A percentile compares a stretch with the other conserved stretches of the same genome.
These are phyloP conservation scores for Rubus parviflorus DNA, from an alignment of 306 rosid species.

Conservation along the genomic window DNA sequence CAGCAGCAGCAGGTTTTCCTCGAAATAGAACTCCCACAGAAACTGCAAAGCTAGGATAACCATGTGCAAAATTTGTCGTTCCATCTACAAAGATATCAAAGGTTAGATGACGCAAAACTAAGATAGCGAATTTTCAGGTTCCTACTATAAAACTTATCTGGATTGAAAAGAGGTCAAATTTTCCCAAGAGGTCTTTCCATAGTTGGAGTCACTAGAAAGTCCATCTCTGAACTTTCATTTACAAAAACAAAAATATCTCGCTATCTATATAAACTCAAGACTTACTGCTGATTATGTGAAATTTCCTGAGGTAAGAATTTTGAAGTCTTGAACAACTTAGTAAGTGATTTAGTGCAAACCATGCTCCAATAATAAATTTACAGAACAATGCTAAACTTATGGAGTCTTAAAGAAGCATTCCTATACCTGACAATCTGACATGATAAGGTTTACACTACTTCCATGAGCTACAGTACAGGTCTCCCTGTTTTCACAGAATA, in stretches of 20 bases:
- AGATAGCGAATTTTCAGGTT: not conserved
- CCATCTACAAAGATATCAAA: slow-evolving; percentile 60
- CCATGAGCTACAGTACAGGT: not conserved
- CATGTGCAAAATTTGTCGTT: slow-evolving; percentile 93
- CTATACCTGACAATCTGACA: not conserved
- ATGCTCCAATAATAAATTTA: not conserved
- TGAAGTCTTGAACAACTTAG: not conserved
- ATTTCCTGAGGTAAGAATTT: not conserved
- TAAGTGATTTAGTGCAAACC: not conserved
- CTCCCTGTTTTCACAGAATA: not conserved
- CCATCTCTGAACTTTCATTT: not conserved
- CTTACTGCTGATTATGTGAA: not conserved
- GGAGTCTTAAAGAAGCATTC: not conserved
- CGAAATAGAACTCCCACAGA: slow-evolving; percentile 84
- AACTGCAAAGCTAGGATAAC: slow-evolving; percentile 94
- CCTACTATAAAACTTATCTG: not conserved
- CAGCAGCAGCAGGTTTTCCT: slow-evolving; percentile 93
- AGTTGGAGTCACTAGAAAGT: not conserved
- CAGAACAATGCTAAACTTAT: not conserved
- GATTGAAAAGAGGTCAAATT: not conserved
- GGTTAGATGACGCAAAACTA: slow-evolving; percentile 29
- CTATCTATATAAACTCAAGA: not conserved
- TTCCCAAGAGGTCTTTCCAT: not conserved
- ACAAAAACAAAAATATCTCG: not conserved
- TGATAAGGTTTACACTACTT: not conserved